Evolutionary conservation across 345 rosid species (phyloP), one percentile per base, ranked within the genome.

Genomic region (Eutrema heterophyllum): DNA sequence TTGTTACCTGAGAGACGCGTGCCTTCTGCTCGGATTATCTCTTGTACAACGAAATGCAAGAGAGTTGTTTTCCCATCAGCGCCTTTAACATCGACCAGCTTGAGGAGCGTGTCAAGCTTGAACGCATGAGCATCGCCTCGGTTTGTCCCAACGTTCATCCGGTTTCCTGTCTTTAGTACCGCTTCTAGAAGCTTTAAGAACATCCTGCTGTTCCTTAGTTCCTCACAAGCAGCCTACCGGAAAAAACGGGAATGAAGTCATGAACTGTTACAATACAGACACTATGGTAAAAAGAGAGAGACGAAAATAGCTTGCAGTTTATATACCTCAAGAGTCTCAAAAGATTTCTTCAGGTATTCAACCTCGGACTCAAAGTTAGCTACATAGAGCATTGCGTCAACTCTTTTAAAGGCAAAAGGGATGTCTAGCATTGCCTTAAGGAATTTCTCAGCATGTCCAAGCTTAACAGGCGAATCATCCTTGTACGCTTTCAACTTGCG

Each of bases 111-210:
- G 70, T 95, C 99, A 3, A 95, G 99, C 87, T 95, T 95, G 81
- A 95, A 95, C 6, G 99, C 99, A 18, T 83, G 98, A 14, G 98
- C 99, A 78, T 90, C 99, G 2, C 98, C 99, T 12, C 98, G 97
- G 78, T 95, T 92, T 39, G 99, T 95, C 49, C 99, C 99, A 43
- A 92, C 92, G 49, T 95, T 95, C 99, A 95, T 95, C 36, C 99
- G 92, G 85, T 95, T 95, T 61, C 99, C 99, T 3, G 99, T 95
- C 84, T 92, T 95, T 67, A 95, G 90, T 29, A 95, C 97, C 46
- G 99, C 98, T 83, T 95, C 98, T 6, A 95, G 67, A 36, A 95
- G 96, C 81, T 92, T 95, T 64, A 95, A 70, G 79, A 95, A 95
- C 99, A 95, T 90, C 79, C 92, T 85, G 70, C 90, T 90, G 55